phyloP scores from a whole-genome alignment of 768 basidiomycete genomes.

The Lactarius hengduanensis region DNA sequence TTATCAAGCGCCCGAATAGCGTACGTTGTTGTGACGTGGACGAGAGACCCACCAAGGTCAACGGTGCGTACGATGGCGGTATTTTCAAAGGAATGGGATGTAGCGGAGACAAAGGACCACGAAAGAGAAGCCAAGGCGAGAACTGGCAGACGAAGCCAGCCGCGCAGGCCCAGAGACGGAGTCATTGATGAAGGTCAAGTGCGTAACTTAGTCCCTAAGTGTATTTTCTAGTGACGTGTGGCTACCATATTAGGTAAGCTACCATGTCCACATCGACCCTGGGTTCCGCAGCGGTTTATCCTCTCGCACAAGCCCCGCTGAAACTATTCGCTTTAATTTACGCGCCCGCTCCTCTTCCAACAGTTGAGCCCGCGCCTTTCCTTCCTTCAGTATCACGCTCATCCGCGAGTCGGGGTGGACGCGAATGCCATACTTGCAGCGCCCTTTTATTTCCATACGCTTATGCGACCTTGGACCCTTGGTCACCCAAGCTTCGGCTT shows the following conservation, averaged over 20 bases:
- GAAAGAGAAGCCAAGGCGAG: slow-evolving; percentile 44
- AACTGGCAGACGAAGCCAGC: slow-evolving; percentile 48
- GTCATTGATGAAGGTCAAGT: slow-evolving; percentile 29
- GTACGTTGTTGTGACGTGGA: slow-evolving; percentile 87
- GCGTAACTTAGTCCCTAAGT: no score
- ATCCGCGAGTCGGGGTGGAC: slow-evolving; percentile 73
- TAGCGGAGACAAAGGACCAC: slow-evolving; percentile 41
- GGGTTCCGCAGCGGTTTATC: slow-evolving; percentile 77
- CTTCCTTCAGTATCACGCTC: slow-evolving; percentile 75
- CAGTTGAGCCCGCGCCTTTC: slow-evolving; percentile 70
- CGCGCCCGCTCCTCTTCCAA: slow-evolving; percentile 60
- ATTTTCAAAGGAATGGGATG: slow-evolving; percentile 72
- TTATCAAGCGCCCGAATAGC: slow-evolving; percentile 71
- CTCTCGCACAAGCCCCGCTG: slow-evolving; percentile 76
- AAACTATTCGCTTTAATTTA: slow-evolving; percentile 74
- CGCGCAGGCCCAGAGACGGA: slow-evolving; percentile 45
- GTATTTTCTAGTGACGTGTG: slow-evolving; percentile 1
- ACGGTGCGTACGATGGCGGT: slow-evolving; percentile 85
- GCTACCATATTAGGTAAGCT: slow-evolving; percentile 32
- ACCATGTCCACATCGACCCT: slow-evolving; percentile 77
- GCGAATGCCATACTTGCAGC: slow-evolving; percentile 76
- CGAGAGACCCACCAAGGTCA: slow-evolving; percentile 86
- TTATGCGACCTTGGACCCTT: slow-evolving; percentile 68
- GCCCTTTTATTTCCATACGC: slow-evolving; percentile 78
- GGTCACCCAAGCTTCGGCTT: slow-evolving; percentile 93